These are phyloP conservation scores for Hymenoscyphus scutula DNA, from an alignment of 2,329 filamentous ascomycete species.

Conservation along the genomic window DNA sequence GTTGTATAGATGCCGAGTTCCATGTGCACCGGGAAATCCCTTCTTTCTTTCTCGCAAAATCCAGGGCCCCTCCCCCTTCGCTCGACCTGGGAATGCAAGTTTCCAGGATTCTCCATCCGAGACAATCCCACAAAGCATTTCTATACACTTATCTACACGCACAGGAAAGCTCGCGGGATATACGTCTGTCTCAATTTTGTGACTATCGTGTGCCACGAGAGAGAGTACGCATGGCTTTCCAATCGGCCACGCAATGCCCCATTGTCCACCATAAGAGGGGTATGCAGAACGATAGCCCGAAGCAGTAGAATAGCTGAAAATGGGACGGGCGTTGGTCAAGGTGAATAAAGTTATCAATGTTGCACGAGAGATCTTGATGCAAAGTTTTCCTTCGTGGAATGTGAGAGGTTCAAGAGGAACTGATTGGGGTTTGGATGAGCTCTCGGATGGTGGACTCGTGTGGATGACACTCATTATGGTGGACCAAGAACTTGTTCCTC, in stretches of 20 bases:
- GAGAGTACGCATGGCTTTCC: constrained; percentile 23
- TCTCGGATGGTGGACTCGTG: not conserved
- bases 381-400: constrained; percentile 1
- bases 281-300: constrained; percentile 37
- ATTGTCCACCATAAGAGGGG: constrained; percentile 37
- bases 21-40: constrained; percentile 36
- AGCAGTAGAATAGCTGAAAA: constrained; percentile 36
- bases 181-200: constrained; percentile 20
- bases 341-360: constrained; percentile 10
- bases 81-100: constrained; percentile 27
- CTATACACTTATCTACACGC: constrained; percentile 28
- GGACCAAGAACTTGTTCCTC: not conserved
- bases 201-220: constrained; percentile 23
- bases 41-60: constrained; percentile 21
- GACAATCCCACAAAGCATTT: constrained; percentile 29
- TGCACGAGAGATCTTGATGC: constrained; percentile 5
- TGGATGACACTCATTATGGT: constrained; percentile 3
- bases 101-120: constrained; percentile 18
- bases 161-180: constrained; percentile 24
- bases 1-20: constrained; percentile 36
- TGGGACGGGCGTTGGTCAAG: constrained; percentile 33
- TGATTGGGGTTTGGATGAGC: not conserved
- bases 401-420: constrained; percentile 1
- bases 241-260: constrained; percentile 38
- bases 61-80: constrained; percentile 18